These are phyloP conservation scores for Apiospora hydei DNA, from an alignment of 2,329 filamentous ascomycete genomes.

Conservation along the genomic window DNA sequence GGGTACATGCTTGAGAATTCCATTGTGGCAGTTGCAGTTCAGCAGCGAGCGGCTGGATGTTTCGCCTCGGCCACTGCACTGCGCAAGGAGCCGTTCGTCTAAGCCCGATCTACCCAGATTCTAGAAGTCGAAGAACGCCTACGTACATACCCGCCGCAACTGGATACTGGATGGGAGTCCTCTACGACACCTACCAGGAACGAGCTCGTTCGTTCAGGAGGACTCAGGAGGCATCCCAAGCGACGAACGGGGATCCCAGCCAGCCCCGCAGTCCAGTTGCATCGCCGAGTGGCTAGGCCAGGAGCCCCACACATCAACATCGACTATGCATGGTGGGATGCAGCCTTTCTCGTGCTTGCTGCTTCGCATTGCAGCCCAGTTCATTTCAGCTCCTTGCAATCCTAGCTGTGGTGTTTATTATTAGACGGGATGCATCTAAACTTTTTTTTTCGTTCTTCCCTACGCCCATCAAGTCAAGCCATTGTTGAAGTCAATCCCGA, in stretches of 20 bases:
- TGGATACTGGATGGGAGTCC: background rate
- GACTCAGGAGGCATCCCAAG: conserved; percentile 3
- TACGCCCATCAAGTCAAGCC: background rate
- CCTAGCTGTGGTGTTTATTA: background rate
- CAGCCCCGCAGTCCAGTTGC: conserved; percentile 17
- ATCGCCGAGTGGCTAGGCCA: conserved; percentile 16
- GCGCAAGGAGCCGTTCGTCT: background rate
- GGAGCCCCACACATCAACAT: background rate
- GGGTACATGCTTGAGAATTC: background rate
- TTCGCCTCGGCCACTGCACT: conserved; percentile 1
- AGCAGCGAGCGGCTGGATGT: background rate
- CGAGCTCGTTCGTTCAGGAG: background rate
- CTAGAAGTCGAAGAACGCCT: background rate
- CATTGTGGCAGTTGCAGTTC: background rate
- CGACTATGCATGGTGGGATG: conserved; percentile 7
- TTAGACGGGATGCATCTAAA: background rate
- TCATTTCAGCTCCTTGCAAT: background rate
- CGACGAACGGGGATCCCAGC: conserved; percentile 4
- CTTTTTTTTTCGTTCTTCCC: background rate
- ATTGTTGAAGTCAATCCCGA: background rate
- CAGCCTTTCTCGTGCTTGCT: conserved; percentile 11
- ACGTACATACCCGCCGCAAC: background rate
- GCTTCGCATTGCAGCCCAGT: conserved; percentile 9
- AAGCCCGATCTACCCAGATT: background rate
- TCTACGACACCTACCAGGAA: background rate